These are phyloP conservation scores for Amanita molliuscula DNA, from an alignment of 768 basidiomycete genomes.

Conservation along the genomic window DNA sequence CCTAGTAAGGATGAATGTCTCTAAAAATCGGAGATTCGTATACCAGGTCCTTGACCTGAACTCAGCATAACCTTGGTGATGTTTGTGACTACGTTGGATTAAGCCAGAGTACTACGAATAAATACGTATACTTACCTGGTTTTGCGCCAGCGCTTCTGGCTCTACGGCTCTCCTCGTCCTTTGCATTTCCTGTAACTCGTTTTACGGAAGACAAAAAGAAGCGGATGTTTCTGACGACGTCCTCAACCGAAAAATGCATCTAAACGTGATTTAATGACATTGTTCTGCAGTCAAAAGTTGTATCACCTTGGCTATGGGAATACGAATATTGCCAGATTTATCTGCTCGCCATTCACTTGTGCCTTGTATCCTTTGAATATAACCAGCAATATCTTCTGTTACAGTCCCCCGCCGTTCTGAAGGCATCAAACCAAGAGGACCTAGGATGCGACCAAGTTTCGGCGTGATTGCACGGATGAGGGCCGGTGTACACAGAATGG, in stretches of 20 bases:
- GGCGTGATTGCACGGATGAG: slow-evolving; percentile 74
- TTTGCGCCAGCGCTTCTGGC: slow-evolving; percentile 29
- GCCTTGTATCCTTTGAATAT: slow-evolving; percentile 69
- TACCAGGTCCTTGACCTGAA: slow-evolving; percentile 81
- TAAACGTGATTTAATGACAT: slow-evolving; percentile 17
- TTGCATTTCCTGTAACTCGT: slow-evolving; percentile 60
- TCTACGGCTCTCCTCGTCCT: slow-evolving; percentile 39
- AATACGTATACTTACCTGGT: slow-evolving; percentile 27
- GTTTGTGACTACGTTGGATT: slow-evolving; percentile 41
- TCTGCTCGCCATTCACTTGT: slow-evolving; percentile 93
- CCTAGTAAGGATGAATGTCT: not conserved
- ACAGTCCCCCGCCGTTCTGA: slow-evolving; percentile 91
- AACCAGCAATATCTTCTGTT: slow-evolving; percentile 77
- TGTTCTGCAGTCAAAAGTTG: slow-evolving; percentile 1
- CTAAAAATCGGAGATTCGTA: slow-evolving; percentile 72
- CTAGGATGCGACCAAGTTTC: slow-evolving; percentile 65
- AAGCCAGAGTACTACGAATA: slow-evolving; percentile 3
- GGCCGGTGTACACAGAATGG: slow-evolving; percentile 74
- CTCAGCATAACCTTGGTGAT: slow-evolving; percentile 80
- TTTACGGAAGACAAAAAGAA: slow-evolving; percentile 70
- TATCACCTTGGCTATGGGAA: slow-evolving; percentile 69
- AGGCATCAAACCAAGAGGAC: slow-evolving; percentile 94
- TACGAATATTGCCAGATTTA: slow-evolving; percentile 72
- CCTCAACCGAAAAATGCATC: slow-evolving; percentile 66
- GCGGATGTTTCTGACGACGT: slow-evolving; percentile 70